Evolutionary conservation across 2,329 filamentous ascomycete species (phyloP), one percentile per base, ranked within the genome.

Genomic region (Paecilomyces sp.): DNA sequence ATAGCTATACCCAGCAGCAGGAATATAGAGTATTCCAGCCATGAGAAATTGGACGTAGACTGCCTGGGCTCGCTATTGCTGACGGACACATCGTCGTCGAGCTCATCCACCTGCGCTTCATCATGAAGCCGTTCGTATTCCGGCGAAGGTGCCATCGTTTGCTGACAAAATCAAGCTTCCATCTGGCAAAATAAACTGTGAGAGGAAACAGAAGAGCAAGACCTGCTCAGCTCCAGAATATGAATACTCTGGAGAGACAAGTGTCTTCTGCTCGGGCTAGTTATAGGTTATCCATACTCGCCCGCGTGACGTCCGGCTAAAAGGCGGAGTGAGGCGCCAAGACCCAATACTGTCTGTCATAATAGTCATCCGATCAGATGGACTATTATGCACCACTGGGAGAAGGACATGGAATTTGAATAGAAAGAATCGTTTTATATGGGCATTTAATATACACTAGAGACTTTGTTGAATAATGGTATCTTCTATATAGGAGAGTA

Each of bases 1-100:
- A 97, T 97, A 57, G 92, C 90, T 59, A 96, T 82, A 56, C 94
- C 94, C 28, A 97, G 80, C 56, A 96, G 78, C 59, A 89, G 80
- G 75, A 97, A 97, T 70, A 96, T 88, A 67, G 77, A 79, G 76
- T 97, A 99, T 73, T 95, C 90, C 36, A 90, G 70, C 86, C 89
- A 92, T 63, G 91, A 96, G 77, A 96, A 96, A 1, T 64, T 66
- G 24, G 54, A 31, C 18, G 24, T 22, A 12, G 31, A 3, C 28
- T 25, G 54, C 18, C 9, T 31, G 31, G 28, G 24, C 54, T 55
- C 54, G 28, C 30, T 15, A 33, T 36, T 11, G 3, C 30, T 31
- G n/a, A 22, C 18, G 11, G 11, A 30, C 30, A 31, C 12, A 22
- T 33, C 30, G 54, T 55, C 54, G 15, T 55, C 31, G 69, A 68